A percentile compares a stretch with the other conserved stretches of the same genome.
These are phyloP conservation scores for Asterophora parasitica DNA, from an alignment of 768 basidiomycete genomes.

Conservation along the genomic window DNA sequence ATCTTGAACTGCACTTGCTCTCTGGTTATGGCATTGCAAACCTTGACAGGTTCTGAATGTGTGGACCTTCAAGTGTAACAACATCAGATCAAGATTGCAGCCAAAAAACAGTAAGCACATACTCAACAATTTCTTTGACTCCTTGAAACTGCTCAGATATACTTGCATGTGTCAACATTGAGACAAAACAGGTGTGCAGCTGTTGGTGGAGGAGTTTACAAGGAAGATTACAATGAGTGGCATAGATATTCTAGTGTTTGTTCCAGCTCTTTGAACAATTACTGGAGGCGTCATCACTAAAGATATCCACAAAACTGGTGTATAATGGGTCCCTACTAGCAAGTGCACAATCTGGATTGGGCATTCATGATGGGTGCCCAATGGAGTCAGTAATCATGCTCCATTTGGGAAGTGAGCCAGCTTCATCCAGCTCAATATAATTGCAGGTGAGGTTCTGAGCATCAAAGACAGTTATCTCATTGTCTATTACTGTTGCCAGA, in stretches of 20 bases:
- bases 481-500: slow-evolving; percentile 6
- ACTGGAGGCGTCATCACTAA: slow-evolving; percentile 40
- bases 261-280: slow-evolving; percentile 42
- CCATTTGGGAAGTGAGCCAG: slow-evolving; percentile 19
- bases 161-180: slow-evolving; percentile 32
- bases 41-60: slow-evolving; percentile 25
- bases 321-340: slow-evolving; percentile 28
- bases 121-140: slow-evolving; percentile 29
- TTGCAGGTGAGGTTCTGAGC: slow-evolving; percentile 15
- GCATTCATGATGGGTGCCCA: slow-evolving; percentile 24
- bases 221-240: slow-evolving; percentile 32
- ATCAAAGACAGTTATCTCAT: slow-evolving; percentile 9
- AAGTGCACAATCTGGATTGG: slow-evolving; percentile 26
- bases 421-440: slow-evolving; percentile 17
- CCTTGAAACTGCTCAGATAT: slow-evolving; percentile 33
- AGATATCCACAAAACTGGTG: slow-evolving; percentile 27
- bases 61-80: slow-evolving; percentile 24
- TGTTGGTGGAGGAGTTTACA: slow-evolving; percentile 31
- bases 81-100: background rate
- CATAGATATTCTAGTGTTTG: slow-evolving; percentile 39
- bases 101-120: slow-evolving; percentile 5
- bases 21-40: slow-evolving; percentile 23
- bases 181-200: slow-evolving; percentile 33
- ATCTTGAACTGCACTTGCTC: slow-evolving; percentile 23
- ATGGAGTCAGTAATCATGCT: slow-evolving; percentile 11